Base-by-base conservation (phyloP, 192 early-diverging fungal genomes). In the Rhizophagus sp. region DNA sequence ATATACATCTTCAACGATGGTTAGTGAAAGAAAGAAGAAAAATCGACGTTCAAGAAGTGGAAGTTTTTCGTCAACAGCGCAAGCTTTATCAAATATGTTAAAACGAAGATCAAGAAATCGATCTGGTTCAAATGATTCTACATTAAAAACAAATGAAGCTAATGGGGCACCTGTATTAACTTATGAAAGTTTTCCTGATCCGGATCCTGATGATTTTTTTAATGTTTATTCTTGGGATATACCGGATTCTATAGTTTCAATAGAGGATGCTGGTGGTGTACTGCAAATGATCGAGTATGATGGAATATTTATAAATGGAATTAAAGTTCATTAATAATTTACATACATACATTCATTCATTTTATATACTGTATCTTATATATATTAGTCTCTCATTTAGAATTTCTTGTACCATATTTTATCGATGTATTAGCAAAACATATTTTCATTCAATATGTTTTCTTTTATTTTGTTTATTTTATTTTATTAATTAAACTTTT, bases 171-270 rank as follows among this genome's bases (percentile, higher is more conserved):
- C 73, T 27, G 10, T 12, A 0, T 62, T 64, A 13, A 65, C 75
- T 36, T 76, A 76, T 44, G 62, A 62, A 65, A 76, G 75, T 63
- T 76, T 76, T 76, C 75, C 75, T 33, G 75, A 76, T 76, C 75
- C 75, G 5, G 62, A 39, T 27, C 36, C 75, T 12, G 75, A 76
- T 41, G 75, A 76, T 41, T 76, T 64, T 64, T 33, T 76, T 47
- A 65, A 76, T 63, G 62, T 76, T n/a, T 39, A 64, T 27, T 13
- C 33, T n/a, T 76, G 75, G 75, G 75, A 76, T 64, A 64, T 76
- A 49, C 75, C 75, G 15, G 75, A 76, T 64, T 64, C 52, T n/a
- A 76, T 76, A 25, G 33, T 33, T 5, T 61, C 75, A n/a, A 76
- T 62, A 39, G 75, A 62, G 3, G 75, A 62, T 76, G 75, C 75